phyloP scores from a whole-genome alignment of 768 basidiomycete species.

The Leccinellum rugosiceps region DNA sequence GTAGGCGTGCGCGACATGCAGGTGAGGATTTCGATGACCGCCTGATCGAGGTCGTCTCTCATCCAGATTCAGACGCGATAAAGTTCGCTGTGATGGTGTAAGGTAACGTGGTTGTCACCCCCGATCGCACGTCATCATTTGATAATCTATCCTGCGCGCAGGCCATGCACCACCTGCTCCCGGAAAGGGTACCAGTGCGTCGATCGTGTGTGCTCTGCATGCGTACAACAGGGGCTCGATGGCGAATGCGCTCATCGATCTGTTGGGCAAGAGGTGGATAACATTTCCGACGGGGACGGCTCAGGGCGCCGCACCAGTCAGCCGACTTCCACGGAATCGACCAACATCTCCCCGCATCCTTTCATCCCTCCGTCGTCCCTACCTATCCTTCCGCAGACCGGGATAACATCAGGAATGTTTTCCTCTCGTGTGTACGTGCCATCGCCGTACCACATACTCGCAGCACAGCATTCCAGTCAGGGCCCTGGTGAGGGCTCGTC shows the following conservation, averaged over 20 bases:
- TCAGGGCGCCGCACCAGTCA: slow-evolving; percentile 3
- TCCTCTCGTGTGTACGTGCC: slow-evolving; percentile 27
- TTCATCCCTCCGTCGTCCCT: slow-evolving; percentile 15
- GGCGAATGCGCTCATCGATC: slow-evolving; percentile 45
- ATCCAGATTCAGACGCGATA: slow-evolving; percentile 47
- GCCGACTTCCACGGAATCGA: slow-evolving; percentile 1
- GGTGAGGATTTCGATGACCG: slow-evolving; percentile 34
- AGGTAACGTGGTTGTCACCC: slow-evolving; percentile 36
- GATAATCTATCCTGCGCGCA: slow-evolving; percentile 20
- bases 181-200: slow-evolving; percentile 52
- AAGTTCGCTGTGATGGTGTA: slow-evolving; percentile 58
- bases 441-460: slow-evolving; percentile 28
- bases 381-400: slow-evolving; percentile 15
- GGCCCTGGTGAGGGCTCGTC: slow-evolving; percentile 23
- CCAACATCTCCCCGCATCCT: slow-evolving; percentile 4
- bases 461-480: slow-evolving; percentile 20
- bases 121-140: neutral
- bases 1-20: slow-evolving; percentile 61
- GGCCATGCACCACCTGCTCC: slow-evolving; percentile 49
- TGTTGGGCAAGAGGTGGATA: slow-evolving; percentile 18
- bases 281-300: slow-evolving; percentile 25
- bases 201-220: slow-evolving; percentile 46
- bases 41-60: slow-evolving; percentile 11
- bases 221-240: slow-evolving; percentile 42
- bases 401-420: slow-evolving; percentile 19